Conservation (phyloP, 305 asterid species). For the Rubia tinctorum region DNA sequence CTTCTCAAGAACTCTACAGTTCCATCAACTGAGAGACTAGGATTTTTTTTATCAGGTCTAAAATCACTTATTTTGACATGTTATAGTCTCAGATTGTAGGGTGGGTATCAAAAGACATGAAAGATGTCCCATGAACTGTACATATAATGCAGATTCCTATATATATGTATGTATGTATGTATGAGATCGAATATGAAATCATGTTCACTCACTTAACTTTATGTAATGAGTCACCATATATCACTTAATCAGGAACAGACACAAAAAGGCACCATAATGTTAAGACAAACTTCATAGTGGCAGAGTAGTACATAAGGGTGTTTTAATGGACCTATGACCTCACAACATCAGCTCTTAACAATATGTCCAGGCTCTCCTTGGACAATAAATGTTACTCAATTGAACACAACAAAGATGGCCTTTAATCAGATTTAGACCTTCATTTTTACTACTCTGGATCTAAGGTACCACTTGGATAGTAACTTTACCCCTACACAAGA, state of each 20-base stretch:
- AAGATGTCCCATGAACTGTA: background rate
- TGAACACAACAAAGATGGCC: background rate
- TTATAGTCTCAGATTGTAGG: background rate
- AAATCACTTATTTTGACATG: too few relatives aligned
- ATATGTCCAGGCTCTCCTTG: background rate
- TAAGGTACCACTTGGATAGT: background rate
- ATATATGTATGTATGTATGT: too few relatives aligned
- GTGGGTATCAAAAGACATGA: background rate
- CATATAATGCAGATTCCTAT: background rate
- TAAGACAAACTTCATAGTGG: background rate
- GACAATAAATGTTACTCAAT: background rate
- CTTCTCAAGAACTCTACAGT: background rate
- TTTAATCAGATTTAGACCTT: background rate
- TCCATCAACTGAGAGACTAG: background rate
- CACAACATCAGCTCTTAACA: background rate
- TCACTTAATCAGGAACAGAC: background rate
- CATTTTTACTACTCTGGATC: background rate
- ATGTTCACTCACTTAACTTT: too few relatives aligned
- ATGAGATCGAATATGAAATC: background rate
- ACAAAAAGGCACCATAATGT: background rate
- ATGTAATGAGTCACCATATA: background rate
- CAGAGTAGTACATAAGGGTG: background rate
- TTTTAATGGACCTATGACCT: background rate
- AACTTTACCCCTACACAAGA: background rate
- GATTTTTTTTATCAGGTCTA: background rate